Evolutionary conservation across 768 basidiomycete species (phyloP).

Genomic region (Mycena filopes): DNA sequence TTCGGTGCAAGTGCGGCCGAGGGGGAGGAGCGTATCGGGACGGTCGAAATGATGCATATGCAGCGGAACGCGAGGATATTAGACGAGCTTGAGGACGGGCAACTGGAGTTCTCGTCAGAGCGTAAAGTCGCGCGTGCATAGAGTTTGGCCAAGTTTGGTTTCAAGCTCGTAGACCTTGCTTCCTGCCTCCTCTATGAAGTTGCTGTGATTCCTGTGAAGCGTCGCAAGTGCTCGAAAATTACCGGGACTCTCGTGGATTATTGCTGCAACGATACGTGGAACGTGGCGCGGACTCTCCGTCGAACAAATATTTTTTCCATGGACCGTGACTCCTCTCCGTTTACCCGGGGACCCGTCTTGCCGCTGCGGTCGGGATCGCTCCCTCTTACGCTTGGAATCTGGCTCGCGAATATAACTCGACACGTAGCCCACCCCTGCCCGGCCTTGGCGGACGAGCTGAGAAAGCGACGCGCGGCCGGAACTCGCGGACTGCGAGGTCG

Average conservation of each 20-base stretch:
- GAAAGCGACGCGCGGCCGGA: conserved; percentile 17
- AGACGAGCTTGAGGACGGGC: conserved; percentile 1
- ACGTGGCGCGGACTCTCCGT: too few relatives aligned
- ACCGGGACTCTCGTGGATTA: too few relatives aligned
- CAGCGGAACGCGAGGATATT: neutral
- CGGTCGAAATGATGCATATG: neutral
- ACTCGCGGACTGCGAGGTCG: neutral
- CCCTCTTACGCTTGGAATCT: neutral
- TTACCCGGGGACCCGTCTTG: too few relatives aligned
- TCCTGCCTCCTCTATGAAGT: too few relatives aligned
- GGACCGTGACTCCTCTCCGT: too few relatives aligned
- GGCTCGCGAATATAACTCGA: neutral
- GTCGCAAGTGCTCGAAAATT: too few relatives aligned
- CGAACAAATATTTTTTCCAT: too few relatives aligned
- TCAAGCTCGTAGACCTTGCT: too few relatives aligned
- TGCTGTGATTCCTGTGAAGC: too few relatives aligned
- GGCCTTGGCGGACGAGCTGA: conserved; percentile 7
- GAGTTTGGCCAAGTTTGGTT: neutral
- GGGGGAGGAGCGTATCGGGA: neutral
- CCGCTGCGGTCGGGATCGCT: too few relatives aligned
- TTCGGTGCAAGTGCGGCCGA: neutral
- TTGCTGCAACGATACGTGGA: too few relatives aligned
- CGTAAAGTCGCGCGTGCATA: conserved; percentile 16
- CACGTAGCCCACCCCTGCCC: neutral
- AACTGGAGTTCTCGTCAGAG: conserved; percentile 11